Base-by-base conservation (phyloP, 2,329 filamentous ascomycete species). In the Meredithiella fracta region DNA sequence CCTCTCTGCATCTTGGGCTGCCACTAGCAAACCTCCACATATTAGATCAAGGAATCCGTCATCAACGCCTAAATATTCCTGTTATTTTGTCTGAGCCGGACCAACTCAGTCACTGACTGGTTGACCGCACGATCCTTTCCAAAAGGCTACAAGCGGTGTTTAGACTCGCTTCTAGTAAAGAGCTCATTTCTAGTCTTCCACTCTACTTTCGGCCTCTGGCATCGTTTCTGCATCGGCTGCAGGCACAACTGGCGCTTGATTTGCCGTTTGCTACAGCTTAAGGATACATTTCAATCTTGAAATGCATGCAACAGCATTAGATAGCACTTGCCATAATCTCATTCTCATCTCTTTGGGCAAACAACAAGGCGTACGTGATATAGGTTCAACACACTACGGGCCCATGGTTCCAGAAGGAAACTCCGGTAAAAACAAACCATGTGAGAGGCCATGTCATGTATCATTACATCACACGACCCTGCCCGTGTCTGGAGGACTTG, bases 1-100 rank as follows among this genome's bases (percentile, higher is more conserved):
- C 17, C 11, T 2, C 17, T 34, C 29, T 11, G 29, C 40, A 44
- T 20, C 53, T 58, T 58, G 34, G 56, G 51, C 51, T 58, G 55
- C 51, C 31, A 54, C 51, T 54, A 23, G 31, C 31, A 34, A 20
- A 42, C 7, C 5, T 44, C 15, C 11, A 17, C 17, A 22, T 8
- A 44, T 9, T 22, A 34, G 37, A 22, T 8, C 11, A 44, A n/a
- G 40, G 40, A 44, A 44, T 44, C 40, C 20, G n/a, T 11, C 11
- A 44, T 8, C 15, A 44, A 17, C 15, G 2, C 11, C 40, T 44
- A n/a, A 44, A 20, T n/a, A 44, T 44, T n/a, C 40, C 14, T 44
- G 40, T n/a, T 44, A 2, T 7, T 20, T 44, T 9, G 26, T 8
- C 23, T 11, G 15, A 23, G 11, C 47, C 20, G 6, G 3, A 9